A percentile compares a stretch with the other conserved stretches of the same genome.
These are phyloP conservation scores for Aspergillus biplanus DNA, from an alignment of 495 filamentous ascomycete species.

Conservation along the genomic window DNA sequence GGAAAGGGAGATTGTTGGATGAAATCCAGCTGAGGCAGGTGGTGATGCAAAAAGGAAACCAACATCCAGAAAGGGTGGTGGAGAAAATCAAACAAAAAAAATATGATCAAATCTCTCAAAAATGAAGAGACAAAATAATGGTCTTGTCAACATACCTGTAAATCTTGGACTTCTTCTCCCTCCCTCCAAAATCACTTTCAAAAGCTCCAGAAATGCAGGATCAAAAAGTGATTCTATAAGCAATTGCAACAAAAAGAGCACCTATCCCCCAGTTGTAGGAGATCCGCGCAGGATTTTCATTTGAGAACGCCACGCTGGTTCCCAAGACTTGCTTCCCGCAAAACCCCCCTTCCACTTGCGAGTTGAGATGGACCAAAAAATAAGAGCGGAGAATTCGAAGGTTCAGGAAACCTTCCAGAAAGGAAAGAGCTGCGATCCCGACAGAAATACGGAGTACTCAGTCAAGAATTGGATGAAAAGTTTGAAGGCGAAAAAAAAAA, in stretches of 20 bases:
- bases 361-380: conserved; percentile 5
- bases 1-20: conserved; percentile 14
- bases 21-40: conserved; percentile 4
- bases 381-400: conserved; percentile 12
- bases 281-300: conserved; percentile 25
- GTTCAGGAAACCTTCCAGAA: conserved; percentile 28
- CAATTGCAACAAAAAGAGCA: conserved; percentile 13
- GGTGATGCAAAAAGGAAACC: conserved; percentile 5
- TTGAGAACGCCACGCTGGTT: conserved; percentile 13
- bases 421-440: not conserved
- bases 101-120: not conserved
- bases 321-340: conserved; percentile 15
- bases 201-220: conserved; percentile 5
- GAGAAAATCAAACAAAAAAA: not conserved
- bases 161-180: conserved; percentile 11
- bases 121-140: not conserved
- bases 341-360: not conserved
- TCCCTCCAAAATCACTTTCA: conserved; percentile 4
- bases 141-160: conserved; percentile 22
- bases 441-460: not conserved
- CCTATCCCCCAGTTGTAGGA: conserved; percentile 26
- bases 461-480: not conserved
- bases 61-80: not conserved
- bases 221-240: conserved; percentile 1
- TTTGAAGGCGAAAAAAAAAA: not conserved